Conservation (phyloP, 371 early-diverging fungal species). For the Mortierella sp. region DNA sequence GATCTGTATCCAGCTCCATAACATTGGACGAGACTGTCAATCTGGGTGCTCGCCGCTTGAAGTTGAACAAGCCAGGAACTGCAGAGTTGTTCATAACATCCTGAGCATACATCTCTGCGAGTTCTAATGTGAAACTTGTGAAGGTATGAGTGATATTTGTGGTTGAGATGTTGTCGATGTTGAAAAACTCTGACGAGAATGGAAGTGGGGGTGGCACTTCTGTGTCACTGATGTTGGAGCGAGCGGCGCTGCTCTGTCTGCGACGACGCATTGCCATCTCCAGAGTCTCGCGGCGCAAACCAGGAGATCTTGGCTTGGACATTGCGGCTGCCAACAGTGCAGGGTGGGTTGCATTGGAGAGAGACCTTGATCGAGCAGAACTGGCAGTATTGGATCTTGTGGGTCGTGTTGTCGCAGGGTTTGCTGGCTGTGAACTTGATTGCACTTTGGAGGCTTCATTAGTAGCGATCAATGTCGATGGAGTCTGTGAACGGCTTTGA, state of each 20-base stretch:
- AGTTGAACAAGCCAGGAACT: slow-evolving; percentile 43
- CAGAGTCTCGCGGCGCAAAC: slow-evolving; percentile 40
- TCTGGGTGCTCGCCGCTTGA: slow-evolving; percentile 17
- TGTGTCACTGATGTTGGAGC: slow-evolving; percentile 25
- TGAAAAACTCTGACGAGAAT: slow-evolving; percentile 21
- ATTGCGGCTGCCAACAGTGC: slow-evolving; percentile 24
- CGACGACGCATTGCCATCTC: slow-evolving; percentile 54
- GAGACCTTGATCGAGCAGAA: slow-evolving; percentile 26
- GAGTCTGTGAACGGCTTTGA: neutral
- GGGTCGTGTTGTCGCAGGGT: neutral
- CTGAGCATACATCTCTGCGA: slow-evolving; percentile 42
- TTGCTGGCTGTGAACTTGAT: neutral
- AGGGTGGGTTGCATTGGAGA: slow-evolving; percentile 37
- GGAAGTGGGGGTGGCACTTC: slow-evolving; percentile 15
- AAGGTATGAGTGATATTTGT: slow-evolving; percentile 48
- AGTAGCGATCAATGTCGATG: neutral
- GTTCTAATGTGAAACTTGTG: slow-evolving; percentile 42
- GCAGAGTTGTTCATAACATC: slow-evolving; percentile 49
- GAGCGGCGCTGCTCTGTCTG: slow-evolving; percentile 34
- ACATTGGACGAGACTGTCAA: slow-evolving; percentile 21
- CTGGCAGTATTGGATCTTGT: slow-evolving; percentile 7
- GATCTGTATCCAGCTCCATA: slow-evolving; percentile 32
- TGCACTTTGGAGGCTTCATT: neutral
- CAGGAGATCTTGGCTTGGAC: slow-evolving; percentile 13
- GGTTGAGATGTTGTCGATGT: slow-evolving; percentile 24